A percentile compares a stretch with the other conserved stretches of the same genome.
phyloP scores from a whole-genome alignment of 129 eudicot genomes.

The Flaveria robusta region DNA sequence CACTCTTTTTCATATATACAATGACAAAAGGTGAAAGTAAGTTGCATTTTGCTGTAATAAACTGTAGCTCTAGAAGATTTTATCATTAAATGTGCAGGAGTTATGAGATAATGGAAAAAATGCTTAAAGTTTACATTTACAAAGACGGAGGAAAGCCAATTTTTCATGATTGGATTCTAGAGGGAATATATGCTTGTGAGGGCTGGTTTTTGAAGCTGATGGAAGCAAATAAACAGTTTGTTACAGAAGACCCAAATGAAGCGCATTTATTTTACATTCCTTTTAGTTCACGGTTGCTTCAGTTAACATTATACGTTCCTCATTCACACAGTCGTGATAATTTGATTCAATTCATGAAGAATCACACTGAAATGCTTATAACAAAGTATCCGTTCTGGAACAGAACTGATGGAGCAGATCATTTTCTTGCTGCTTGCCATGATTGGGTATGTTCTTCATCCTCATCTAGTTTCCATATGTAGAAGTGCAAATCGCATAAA shows the following conservation, averaged over 20 bases:
- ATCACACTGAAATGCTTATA: slow-evolving; percentile 60
- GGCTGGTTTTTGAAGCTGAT: slow-evolving; percentile 91
- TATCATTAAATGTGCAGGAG: slow-evolving; percentile 43
- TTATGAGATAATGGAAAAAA: slow-evolving; percentile 58
- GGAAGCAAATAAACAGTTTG: slow-evolving; percentile 67
- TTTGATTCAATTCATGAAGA: slow-evolving; percentile 54
- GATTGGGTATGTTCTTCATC: slow-evolving; percentile 67
- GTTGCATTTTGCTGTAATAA: background rate
- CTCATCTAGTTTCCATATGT: slow-evolving; percentile 2
- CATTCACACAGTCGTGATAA: slow-evolving; percentile 67
- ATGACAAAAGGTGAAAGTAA: background rate
- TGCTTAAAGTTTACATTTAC: slow-evolving; percentile 77
- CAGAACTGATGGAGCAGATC: slow-evolving; percentile 67
- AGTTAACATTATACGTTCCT: slow-evolving; percentile 58
- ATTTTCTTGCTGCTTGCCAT: slow-evolving; percentile 82
- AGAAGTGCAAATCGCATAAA: background rate
- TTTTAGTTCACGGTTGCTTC: slow-evolving; percentile 61
- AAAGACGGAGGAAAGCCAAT: slow-evolving; percentile 76
- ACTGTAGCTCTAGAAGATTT: background rate
- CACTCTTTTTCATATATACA: background rate
- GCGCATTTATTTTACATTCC: slow-evolving; percentile 83
- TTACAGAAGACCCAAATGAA: slow-evolving; percentile 57
- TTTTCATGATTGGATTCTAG: slow-evolving; percentile 67
- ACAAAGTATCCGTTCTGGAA: slow-evolving; percentile 70
- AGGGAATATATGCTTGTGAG: slow-evolving; percentile 77